These are phyloP conservation scores for Eutrema heterophyllum DNA, from an alignment of 345 rosid species.

Conservation along the genomic window DNA sequence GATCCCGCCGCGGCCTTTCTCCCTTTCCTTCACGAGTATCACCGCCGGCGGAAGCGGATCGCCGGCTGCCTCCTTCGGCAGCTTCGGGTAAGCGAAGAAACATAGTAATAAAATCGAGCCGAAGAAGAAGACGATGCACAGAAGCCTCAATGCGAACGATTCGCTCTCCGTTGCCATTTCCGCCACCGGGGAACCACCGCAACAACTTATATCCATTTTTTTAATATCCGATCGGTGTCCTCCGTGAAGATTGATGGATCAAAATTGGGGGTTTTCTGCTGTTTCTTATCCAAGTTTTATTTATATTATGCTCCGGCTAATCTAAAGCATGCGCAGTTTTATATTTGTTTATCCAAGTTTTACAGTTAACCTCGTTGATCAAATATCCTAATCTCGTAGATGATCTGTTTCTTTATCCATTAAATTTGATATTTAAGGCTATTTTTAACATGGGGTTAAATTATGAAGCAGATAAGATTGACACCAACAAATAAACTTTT, in stretches of 20 bases:
- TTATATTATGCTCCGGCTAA: too few species aligned
- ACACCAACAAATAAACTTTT: background rate
- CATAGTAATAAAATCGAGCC: background rate
- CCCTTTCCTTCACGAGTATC: background rate
- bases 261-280: background rate
- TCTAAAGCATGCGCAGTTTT: background rate
- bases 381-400: background rate
- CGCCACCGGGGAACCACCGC: background rate
- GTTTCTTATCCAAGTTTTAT: background rate
- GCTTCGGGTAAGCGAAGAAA: slow-evolving; percentile 1
- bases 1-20: background rate
- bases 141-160: background rate
- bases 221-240: background rate
- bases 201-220: slow-evolving; percentile 1
- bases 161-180: background rate
- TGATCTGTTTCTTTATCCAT: background rate
- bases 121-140: slow-evolving; percentile 1
- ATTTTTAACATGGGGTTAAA: background rate
- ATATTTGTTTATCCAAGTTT: background rate
- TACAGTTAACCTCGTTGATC: background rate
- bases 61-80: background rate
- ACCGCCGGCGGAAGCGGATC: slow-evolving; percentile 14
- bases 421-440: background rate
- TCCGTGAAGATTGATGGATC: background rate
- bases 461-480: background rate